phyloP scores from a whole-genome alignment of 768 basidiomycete species.

The Boletus speciosus region DNA sequence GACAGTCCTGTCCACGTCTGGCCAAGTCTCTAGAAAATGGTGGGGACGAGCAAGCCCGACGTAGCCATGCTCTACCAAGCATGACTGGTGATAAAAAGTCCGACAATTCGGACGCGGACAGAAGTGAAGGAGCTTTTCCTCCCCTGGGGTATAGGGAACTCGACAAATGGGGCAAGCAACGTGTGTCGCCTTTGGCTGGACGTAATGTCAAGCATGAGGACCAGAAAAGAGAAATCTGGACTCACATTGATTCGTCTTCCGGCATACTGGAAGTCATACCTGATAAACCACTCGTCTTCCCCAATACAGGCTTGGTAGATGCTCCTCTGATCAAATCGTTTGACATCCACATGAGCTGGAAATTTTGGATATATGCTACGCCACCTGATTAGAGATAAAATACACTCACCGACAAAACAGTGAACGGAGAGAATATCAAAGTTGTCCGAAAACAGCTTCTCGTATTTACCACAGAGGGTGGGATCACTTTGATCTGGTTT shows the following conservation, averaged over 20 bases:
- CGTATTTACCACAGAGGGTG: constrained; percentile 40
- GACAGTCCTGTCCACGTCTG: constrained; percentile 28
- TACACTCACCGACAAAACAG: constrained; percentile 43
- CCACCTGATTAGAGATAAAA: not conserved
- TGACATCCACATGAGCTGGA: constrained; percentile 36
- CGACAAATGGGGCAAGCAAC: constrained; percentile 43
- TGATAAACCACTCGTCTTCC: constrained; percentile 41
- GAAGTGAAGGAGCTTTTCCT: constrained; percentile 45
- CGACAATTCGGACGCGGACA: constrained; percentile 52
- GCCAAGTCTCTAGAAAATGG: constrained; percentile 37
- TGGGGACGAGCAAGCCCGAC: constrained; percentile 20
- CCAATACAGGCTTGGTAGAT: constrained; percentile 40
- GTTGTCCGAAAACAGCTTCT: constrained; percentile 49
- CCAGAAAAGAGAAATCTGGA: not conserved
- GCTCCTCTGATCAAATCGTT: constrained; percentile 37
- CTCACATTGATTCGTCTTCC: constrained; percentile 36
- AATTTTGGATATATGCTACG: not conserved
- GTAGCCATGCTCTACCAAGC: constrained; percentile 35
- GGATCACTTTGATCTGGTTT: constrained; percentile 34
- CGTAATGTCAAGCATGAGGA: not conserved
- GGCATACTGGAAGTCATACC: constrained; percentile 42
- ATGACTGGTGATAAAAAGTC: constrained; percentile 46
- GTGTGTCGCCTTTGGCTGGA: constrained; percentile 41
- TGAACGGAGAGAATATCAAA: constrained; percentile 44
- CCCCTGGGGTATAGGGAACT: constrained; percentile 45